Evolutionary conservation across 441 rosid genomes (phyloP).

Genomic region (Pelargonium citronellum): DNA sequence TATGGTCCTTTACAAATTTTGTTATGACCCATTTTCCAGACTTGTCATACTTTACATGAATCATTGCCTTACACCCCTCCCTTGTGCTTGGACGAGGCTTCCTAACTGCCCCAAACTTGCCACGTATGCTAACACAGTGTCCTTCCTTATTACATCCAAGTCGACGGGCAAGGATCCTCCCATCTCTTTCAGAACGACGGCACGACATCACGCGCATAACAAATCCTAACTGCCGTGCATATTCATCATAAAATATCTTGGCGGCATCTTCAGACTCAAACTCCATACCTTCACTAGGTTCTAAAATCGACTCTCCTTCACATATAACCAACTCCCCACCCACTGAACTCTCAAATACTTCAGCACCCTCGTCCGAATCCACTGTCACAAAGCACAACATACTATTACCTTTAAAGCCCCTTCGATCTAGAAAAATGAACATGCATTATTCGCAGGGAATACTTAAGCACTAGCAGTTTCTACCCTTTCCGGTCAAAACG

Average conservation of each 20-base stretch:
- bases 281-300: constrained; percentile 62
- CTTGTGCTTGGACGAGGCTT: constrained; percentile 55
- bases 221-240: constrained; percentile 52
- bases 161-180: constrained; percentile 57
- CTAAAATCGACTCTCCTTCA: constrained; percentile 35
- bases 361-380: constrained; percentile 46
- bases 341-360: constrained; percentile 37
- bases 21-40: constrained; percentile 61
- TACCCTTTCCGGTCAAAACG: background rate
- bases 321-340: constrained; percentile 26
- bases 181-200: constrained; percentile 61
- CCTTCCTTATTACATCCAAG: constrained; percentile 72
- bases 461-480: background rate
- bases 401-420: background rate
- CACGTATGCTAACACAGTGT: constrained; percentile 58
- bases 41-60: constrained; percentile 48
- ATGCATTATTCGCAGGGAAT: background rate
- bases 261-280: constrained; percentile 42
- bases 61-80: constrained; percentile 66
- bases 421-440: background rate
- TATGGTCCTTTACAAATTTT: constrained; percentile 55
- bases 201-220: constrained; percentile 72
- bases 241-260: constrained; percentile 54
- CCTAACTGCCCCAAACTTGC: constrained; percentile 47
- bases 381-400: constrained; percentile 33